These are phyloP conservation scores for Malus sylvestris DNA, from an alignment of 306 rosid species.

Conservation along the genomic window DNA sequence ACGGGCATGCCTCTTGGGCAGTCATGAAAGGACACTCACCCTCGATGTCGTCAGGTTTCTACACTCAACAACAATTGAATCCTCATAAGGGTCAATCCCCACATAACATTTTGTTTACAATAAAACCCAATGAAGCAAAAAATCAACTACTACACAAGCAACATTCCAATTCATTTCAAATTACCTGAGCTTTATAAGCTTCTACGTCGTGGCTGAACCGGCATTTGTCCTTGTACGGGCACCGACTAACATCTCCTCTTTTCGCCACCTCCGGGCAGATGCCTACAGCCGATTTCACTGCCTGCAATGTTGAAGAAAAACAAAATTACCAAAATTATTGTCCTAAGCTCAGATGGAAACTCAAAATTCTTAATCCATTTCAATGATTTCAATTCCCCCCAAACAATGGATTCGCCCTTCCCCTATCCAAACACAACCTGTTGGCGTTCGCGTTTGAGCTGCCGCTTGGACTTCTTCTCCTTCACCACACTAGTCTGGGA, in stretches of 20 bases:
- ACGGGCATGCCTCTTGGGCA: slow-evolving; percentile 56
- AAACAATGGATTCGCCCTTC: not conserved
- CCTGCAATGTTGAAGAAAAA: slow-evolving; percentile 34
- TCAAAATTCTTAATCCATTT: not conserved
- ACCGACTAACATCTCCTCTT: slow-evolving; percentile 63
- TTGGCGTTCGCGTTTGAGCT: slow-evolving; percentile 88
- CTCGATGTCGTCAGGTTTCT: slow-evolving; percentile 76
- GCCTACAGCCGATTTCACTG: slow-evolving; percentile 46
- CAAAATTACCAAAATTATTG: not conserved
- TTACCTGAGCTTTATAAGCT: slow-evolving; percentile 71
- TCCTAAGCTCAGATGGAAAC: not conserved
- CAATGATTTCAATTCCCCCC: not conserved
- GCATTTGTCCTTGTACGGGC: slow-evolving; percentile 67
- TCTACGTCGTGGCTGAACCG: slow-evolving; percentile 84
- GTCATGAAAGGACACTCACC: slow-evolving; percentile 74
- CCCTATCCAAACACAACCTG: slow-evolving; percentile 31
- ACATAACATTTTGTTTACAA: not conserved
- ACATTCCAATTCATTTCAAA: not conserved
- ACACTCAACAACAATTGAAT: slow-evolving; percentile 16
- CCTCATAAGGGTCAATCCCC: not conserved
- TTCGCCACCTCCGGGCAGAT: slow-evolving; percentile 67
- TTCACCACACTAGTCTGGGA: slow-evolving; percentile 30
- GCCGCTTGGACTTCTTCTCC: slow-evolving; percentile 93
- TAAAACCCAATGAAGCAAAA: not conserved
- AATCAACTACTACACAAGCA: not conserved